phyloP scores from a whole-genome alignment of 345 rosid species.

The Arabidopsis suecica region DNA sequence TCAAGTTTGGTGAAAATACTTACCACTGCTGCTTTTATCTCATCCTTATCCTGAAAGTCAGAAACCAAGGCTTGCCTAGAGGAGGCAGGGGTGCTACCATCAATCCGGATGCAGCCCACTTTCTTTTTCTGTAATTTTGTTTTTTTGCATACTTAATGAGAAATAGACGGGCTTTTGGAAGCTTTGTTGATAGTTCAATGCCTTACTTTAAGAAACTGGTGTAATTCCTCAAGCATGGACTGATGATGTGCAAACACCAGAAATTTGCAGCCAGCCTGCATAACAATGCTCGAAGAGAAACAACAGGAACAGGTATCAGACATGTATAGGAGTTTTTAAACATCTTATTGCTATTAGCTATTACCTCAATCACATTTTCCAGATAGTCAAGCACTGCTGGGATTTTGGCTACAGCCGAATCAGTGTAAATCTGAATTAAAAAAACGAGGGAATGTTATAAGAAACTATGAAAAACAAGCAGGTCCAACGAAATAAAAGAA shows the following conservation, averaged over 20 bases:
- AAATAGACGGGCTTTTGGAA: constrained; percentile 26
- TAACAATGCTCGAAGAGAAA: constrained; percentile 23
- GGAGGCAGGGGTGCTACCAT: constrained; percentile 79
- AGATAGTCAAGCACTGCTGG: constrained; percentile 88
- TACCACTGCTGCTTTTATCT: constrained; percentile 87
- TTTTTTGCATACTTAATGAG: constrained; percentile 35
- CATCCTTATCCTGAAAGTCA: constrained; percentile 87
- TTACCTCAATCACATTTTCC: constrained; percentile 86
- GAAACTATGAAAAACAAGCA: constrained; percentile 15
- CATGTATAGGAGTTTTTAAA: constrained; percentile 1
- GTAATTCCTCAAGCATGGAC: constrained; percentile 82
- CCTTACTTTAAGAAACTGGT: constrained; percentile 79
- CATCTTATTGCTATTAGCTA: constrained; percentile 11
- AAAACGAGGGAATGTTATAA: constrained; percentile 24
- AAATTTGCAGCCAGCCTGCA: constrained; percentile 98
- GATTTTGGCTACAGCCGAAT: constrained; percentile 91
- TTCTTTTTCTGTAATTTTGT: constrained; percentile 76
- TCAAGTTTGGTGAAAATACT: constrained; percentile 26
- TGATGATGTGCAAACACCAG: constrained; percentile 91
- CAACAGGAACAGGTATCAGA: constrained; percentile 23
- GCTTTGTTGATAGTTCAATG: constrained; percentile 28
- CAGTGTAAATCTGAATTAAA: constrained; percentile 77
- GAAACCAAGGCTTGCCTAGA: constrained; percentile 78
- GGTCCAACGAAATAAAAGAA: constrained; percentile 12
- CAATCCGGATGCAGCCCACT: constrained; percentile 85